Evolutionary conservation across 2,329 filamentous ascomycete genomes (phyloP).

Genomic region (Furcasterigmium furcatum): DNA sequence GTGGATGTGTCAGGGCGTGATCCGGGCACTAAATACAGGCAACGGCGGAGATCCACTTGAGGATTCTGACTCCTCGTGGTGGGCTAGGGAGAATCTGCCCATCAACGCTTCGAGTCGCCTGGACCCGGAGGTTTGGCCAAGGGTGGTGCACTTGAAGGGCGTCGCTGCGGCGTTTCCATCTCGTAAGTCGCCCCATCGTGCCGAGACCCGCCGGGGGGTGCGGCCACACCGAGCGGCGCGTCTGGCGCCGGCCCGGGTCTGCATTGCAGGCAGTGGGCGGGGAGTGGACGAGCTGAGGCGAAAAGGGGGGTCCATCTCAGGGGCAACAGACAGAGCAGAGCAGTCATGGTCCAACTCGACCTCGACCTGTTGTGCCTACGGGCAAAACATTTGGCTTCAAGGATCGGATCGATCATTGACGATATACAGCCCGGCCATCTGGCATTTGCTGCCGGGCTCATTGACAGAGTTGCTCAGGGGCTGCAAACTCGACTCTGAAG

Average conservation of each 20-base stretch:
- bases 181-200: constrained; percentile 1
- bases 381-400: too few relatives aligned
- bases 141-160: neutral
- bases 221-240: neutral
- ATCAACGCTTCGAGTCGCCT: neutral
- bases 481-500: too few relatives aligned
- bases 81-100: too few relatives aligned
- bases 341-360: too few relatives aligned
- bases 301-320: neutral
- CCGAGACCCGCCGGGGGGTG: neutral
- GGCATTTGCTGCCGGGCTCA: too few relatives aligned
- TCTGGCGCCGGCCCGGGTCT: too few relatives aligned
- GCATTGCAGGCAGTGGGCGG: neutral
- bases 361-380: too few relatives aligned
- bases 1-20: neutral
- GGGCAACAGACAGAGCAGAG: too few relatives aligned
- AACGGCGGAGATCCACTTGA: neutral
- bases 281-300: neutral
- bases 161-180: neutral
- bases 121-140: neutral
- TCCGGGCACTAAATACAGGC: neutral
- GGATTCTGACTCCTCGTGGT: neutral
- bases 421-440: too few relatives aligned
- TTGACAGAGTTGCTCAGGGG: too few relatives aligned
- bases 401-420: too few relatives aligned